These are phyloP conservation scores for Paspalum vaginatum DNA, from an alignment of 176 grass and related monocot genomes.

Conservation along the genomic window DNA sequence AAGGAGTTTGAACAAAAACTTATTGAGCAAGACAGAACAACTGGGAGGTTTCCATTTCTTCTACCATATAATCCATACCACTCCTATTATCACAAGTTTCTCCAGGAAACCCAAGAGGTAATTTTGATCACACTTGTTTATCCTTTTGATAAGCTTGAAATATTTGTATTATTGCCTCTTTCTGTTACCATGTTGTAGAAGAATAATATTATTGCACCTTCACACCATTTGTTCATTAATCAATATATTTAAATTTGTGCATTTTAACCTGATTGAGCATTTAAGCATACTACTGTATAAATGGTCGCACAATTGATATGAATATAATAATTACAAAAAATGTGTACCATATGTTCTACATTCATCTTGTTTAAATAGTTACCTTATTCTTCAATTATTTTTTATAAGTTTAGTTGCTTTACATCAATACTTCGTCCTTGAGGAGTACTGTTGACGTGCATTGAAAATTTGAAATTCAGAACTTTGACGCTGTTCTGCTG, in stretches of 20 bases:
- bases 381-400: background rate
- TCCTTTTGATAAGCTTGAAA: conserved; percentile 16
- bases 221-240: background rate
- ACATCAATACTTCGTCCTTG: conserved; percentile 16
- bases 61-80: conserved; percentile 78
- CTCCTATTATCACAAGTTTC: conserved; percentile 80
- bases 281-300: background rate
- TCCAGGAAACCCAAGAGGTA: conserved; percentile 84
- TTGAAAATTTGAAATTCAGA: background rate
- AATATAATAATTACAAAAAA: conserved; percentile 2
- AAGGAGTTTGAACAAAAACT: conserved; percentile 88
- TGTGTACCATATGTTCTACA: background rate
- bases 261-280: background rate
- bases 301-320: background rate
- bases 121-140: conserved; percentile 27
- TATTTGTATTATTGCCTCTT: conserved; percentile 1
- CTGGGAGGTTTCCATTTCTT: conserved; percentile 89
- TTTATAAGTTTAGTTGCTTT: background rate
- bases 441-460: background rate
- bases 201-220: background rate
- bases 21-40: conserved; percentile 82
- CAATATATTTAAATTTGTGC: background rate
- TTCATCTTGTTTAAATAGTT: background rate
- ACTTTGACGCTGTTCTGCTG: background rate
- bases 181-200: background rate